Percentiles rank a stretch among this genome's conserved stretches.
These are phyloP conservation scores for Corchorus olitorius DNA, from an alignment of 345 rosid species.

Conservation along the genomic window DNA sequence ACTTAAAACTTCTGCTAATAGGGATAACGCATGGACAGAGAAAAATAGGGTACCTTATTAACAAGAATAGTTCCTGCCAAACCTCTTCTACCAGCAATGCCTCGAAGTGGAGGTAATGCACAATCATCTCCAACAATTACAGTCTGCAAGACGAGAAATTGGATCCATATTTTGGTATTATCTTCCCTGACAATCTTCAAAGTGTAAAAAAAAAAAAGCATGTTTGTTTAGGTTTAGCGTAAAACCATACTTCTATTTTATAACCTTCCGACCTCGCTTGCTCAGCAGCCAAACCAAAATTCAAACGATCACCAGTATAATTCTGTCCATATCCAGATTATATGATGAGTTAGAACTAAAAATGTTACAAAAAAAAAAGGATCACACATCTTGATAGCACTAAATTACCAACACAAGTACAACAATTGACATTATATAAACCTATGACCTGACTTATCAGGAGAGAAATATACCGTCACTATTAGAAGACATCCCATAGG, in stretches of 20 bases:
- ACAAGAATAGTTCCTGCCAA: conserved; percentile 95
- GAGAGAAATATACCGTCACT: conserved; percentile 64
- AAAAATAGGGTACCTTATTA: conserved; percentile 64
- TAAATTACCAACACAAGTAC: neutral
- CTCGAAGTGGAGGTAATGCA: conserved; percentile 93
- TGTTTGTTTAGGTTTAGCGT: conserved; percentile 4
- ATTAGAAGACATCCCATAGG: conserved; percentile 91
- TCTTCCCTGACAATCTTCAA: neutral
- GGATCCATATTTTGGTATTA: conserved; percentile 6
- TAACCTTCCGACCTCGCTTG: conserved; percentile 99
- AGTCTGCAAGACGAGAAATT: conserved; percentile 50
- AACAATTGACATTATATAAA: conserved; percentile 6
- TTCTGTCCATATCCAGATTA: conserved; percentile 56
- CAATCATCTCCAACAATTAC: conserved; percentile 97
- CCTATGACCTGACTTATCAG: conserved; percentile 9
- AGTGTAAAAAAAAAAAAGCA: neutral
- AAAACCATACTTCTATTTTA: conserved; percentile 73
- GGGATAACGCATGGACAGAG: conserved; percentile 1
- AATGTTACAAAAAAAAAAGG: neutral
- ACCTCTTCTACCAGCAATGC: conserved; percentile 92
- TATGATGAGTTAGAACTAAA: neutral
- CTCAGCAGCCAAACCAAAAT: conserved; percentile 99
- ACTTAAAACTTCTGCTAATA: too few relatives aligned
- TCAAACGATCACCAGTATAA: conserved; percentile 93
- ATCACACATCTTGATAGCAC: neutral